Conservation (phyloP, 192 early-diverging fungal genomes). For the Funneliformis mosseae region DNA sequence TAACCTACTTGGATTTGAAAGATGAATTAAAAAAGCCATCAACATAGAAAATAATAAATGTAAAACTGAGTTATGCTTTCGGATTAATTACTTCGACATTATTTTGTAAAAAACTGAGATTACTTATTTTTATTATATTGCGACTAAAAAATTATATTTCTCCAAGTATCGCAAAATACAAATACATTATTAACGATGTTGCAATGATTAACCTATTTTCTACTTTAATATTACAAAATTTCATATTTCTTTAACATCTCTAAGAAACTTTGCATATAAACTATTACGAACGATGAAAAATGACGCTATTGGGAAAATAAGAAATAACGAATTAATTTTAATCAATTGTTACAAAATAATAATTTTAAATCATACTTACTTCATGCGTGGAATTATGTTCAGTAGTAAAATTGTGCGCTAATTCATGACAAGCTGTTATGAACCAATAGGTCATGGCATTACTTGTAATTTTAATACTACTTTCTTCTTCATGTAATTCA, state of each 20-base stretch:
- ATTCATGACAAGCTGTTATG: conserved; percentile 80
- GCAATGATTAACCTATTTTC: no score
- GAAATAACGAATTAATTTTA: neutral
- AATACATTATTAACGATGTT: no score
- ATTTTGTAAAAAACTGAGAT: no score
- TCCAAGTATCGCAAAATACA: no score
- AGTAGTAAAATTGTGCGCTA: conserved; percentile 75
- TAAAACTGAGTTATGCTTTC: no score
- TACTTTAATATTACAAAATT: no score
- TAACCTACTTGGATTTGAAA: no score
- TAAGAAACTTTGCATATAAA: conserved; percentile 57
- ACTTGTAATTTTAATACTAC: conserved; percentile 15
- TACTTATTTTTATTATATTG: no score
- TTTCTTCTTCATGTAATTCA: conserved; percentile 60
- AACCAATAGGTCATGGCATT: conserved; percentile 80
- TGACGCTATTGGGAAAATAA: conserved; percentile 54
- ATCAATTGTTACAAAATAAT: neutral
- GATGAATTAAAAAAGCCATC: no score
- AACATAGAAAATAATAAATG: no score
- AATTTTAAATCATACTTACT: conserved; percentile 37
- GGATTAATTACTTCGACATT: no score
- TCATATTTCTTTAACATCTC: neutral
- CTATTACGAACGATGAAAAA: conserved; percentile 77
- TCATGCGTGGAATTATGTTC: conserved; percentile 76
- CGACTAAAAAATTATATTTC: no score